Base-by-base conservation (phyloP, 1,284 basidiomycete species). In the Vanrija pseudolonga region DNA sequence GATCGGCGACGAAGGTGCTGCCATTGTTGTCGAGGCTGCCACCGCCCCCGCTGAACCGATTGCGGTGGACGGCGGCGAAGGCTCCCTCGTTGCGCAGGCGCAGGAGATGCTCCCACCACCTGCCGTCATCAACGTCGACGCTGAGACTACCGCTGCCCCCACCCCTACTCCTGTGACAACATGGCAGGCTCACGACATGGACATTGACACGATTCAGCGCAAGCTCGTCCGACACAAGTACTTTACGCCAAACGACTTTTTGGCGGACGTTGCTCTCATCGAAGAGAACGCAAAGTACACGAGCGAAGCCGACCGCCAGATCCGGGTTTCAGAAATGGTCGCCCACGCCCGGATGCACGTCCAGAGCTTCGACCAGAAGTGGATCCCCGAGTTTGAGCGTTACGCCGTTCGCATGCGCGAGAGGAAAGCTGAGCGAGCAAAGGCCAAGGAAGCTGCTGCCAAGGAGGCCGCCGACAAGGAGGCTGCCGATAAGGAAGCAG, bases 201-300 rank as follows among this genome's bases (percentile, higher is more conserved):
- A 95, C 70, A 81, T 98, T 26, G 95, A 98, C 69, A 85, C 83
- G 62, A 93, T 99, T 83, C 88, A 94, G 65, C 79, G 82, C 37
- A 86, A 90, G 53, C 80, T 99, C 15, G 91, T 91, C 78, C 87
- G 85, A 71, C 86, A 86, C 55, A 85, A 86, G 51, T 98, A 98
- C 73, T 83, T 91, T 37, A 93, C 91, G 0, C 88, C 90, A 0
- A 82, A 85, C 47, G 85, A 90, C 53, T 96, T 98, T 78, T 81
- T 97, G 9, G 84, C 86, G 41, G 96, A 98, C 68, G 82, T 98
- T 50, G 80, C 82, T 47, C 88, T 88, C 76, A 97, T 98, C 58
- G 88, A 94, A 19, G 84, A 87, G 63, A 98, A 98, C 64, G 89
- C 95, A 0, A 80, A 83, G 44, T 80, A 79, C 22, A 66, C 84